These are phyloP conservation scores for Pyrus hybrid DNA, from an alignment of 331 rosid species.

Conservation along the genomic window DNA sequence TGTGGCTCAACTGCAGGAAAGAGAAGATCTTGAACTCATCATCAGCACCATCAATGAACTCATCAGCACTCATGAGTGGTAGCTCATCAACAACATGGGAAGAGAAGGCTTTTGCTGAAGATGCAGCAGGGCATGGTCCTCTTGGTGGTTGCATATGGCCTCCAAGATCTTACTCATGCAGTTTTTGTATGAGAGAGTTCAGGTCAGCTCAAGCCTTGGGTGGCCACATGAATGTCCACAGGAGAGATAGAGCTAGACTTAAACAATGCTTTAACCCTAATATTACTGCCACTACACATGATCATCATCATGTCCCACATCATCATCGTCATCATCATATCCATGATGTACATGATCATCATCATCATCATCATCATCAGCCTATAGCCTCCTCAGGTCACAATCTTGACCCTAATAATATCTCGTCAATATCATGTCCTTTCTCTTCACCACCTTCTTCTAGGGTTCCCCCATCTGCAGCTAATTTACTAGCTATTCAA, in stretches of 20 bases:
- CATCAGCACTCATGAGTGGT: background rate
- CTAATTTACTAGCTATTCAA: background rate
- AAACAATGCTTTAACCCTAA: constrained; percentile 34
- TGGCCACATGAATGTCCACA: constrained; percentile 94
- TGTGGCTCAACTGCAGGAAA: constrained; percentile 1
- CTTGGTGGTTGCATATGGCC: constrained; percentile 75
- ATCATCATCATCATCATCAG: background rate
- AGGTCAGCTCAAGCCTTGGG: constrained; percentile 97
- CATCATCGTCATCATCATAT: background rate
- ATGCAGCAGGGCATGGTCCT: constrained; percentile 31
- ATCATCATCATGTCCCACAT: background rate
- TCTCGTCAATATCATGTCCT: background rate
- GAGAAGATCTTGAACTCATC: constrained; percentile 17
- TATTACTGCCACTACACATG: background rate
- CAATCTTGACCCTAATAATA: background rate
- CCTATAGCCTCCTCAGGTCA: background rate
- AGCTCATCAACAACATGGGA: constrained; percentile 48
- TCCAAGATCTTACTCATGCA: constrained; percentile 75
- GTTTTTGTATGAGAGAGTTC: constrained; percentile 74
- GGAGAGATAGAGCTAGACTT: constrained; percentile 81
- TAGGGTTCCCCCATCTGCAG: constrained; percentile 24
- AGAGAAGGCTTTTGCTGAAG: constrained; percentile 89
- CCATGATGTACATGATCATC: background rate
- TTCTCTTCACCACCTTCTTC: constrained; percentile 3
- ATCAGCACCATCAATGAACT: constrained; percentile 15